phyloP scores from a whole-genome alignment of 2,329 filamentous ascomycete genomes.

The Stagonosporopsis cucurbitacearum region DNA sequence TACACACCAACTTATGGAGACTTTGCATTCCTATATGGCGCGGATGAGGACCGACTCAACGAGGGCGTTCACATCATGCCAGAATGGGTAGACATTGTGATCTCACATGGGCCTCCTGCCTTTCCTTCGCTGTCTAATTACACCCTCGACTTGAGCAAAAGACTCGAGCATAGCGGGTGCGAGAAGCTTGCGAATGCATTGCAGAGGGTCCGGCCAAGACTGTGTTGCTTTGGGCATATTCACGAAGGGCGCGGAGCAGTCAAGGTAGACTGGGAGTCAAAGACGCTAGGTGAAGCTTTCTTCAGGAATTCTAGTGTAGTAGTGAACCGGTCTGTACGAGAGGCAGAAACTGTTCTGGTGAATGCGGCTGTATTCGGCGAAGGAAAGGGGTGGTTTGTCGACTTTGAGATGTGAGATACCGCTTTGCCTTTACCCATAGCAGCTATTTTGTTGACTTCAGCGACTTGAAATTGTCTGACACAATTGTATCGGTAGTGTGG shows the following conservation, averaged over 20 bases:
- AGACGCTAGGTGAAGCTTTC: neutral
- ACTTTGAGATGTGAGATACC: neutral
- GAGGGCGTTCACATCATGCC: slow-evolving; percentile 20
- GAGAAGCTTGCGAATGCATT: slow-evolving; percentile 59
- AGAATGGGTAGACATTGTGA: slow-evolving; percentile 59
- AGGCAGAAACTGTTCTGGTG: neutral
- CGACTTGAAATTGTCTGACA: no score
- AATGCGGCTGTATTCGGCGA: slow-evolving; percentile 2
- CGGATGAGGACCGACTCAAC: slow-evolving; percentile 21
- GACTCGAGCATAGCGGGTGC: slow-evolving; percentile 57
- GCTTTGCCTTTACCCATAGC: neutral
- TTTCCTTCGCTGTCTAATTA: slow-evolving; percentile 29
- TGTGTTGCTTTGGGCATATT: slow-evolving; percentile 68
- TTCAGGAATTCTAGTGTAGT: no score
- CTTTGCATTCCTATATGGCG: slow-evolving; percentile 18
- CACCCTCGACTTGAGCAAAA: slow-evolving; percentile 54
- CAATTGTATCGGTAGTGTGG: no score
- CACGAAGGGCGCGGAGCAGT: slow-evolving; percentile 54
- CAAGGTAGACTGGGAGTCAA: neutral
- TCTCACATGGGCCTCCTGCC: slow-evolving; percentile 65
- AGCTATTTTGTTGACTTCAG: no score
- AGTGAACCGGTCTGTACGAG: neutral
- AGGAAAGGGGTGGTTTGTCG: neutral
- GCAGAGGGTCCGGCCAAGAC: slow-evolving; percentile 52
- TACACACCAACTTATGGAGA: slow-evolving; percentile 51